Base-by-base conservation (phyloP, 2,329 filamentous ascomycete species). In the Aspergillus sp. region DNA sequence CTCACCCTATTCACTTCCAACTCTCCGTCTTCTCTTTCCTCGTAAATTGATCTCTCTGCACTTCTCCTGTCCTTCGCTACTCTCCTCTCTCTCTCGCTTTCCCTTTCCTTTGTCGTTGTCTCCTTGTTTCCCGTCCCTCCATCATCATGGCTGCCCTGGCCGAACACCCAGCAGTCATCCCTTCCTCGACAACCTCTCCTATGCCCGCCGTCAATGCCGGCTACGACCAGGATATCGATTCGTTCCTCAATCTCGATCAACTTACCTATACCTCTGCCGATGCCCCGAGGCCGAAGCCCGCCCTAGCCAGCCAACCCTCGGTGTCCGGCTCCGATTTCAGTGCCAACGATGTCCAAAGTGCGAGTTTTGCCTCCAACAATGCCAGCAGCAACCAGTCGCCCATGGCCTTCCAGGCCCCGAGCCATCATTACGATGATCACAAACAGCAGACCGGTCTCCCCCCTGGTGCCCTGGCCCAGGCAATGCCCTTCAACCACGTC, bases 391-490 rank as follows among this genome's bases (percentile, higher is more conserved):
- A n/a, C n/a, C 58, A 61, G 36, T 57, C 55, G 15, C 73, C 80
- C 40, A 71, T 71, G 43, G 64, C 71, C 13, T 75, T 88, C 52
- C 78, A 77, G 29, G 84, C 78, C 22, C 89, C 91, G 6, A 94
- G 86, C 60, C 88, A 95, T 66, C 85, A 93, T 63, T 96, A 96
- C 69, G 84, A 86, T 52, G 78, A 85, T 54, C 93, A 95, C 68
- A 84, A 86, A 66, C 91, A 98, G 58, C 88, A 95, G 67, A 95
- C 91, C 3, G 86, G 88, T 42, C 78, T 95, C 17, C 85, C 91
- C 0, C 80, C 85, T 1, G 86, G 86, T 41, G 88, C 86, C 32
- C 68, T 91, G 42, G 78, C 81, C 26, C 83, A 76, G 60, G 82
- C 88, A 8, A 74, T 91, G 53, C 82, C 83, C 22, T 74, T 91